Evolutionary conservation across 495 filamentous ascomycete genomes (phyloP), one percentile per base, ranked within the genome.

Genomic region (Chlorociboria aeruginascens): DNA sequence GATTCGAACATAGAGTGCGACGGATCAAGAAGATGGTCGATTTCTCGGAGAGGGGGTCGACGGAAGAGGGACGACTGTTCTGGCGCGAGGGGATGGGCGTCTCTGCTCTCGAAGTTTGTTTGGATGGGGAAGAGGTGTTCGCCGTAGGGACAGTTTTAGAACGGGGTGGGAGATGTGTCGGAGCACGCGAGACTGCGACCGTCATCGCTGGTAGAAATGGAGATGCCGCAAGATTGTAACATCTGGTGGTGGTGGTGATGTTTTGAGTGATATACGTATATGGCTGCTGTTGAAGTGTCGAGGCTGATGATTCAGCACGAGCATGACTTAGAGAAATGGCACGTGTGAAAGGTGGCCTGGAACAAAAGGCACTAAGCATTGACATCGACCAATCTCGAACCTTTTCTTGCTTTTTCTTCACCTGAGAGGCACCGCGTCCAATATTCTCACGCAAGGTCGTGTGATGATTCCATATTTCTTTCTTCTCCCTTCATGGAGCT

Each of bases 11-110:
- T 43, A 76, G 66, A 34, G 63, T 67, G 31, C 70, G 66, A 20
- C 73, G 68, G 60, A 77, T 69, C 31, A 78, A 63, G 46, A 67
- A 61, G 20, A 65, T 55, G 3, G 74, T 77, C 14, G 73, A 65
- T 48, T 62, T 68, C 56, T 76, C 72, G 17, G 72, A 56, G 8
- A 48, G 13, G 2, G 53, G 40, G 32, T 56, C 51, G 6, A 14
- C 31, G 14, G 46, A 32, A 7, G 39, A 9, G 7, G 11, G 29
- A 8, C 50, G 47, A 32, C 16, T 14, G 28, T 16, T 37, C 34
- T 20, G 46, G 14, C 53, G 53, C 10, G 51, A 37, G 20, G 20
- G 20, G 3, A 45, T 14, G n/a, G 46, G 50, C 8, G 53, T 46
- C 31, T 43, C 37, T 9, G 51, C 25, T 43, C 13, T 40, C n/a